These are phyloP conservation scores for Phytophthora citricola DNA, from an alignment of 352 stramenopile species.

Conservation along the genomic window DNA sequence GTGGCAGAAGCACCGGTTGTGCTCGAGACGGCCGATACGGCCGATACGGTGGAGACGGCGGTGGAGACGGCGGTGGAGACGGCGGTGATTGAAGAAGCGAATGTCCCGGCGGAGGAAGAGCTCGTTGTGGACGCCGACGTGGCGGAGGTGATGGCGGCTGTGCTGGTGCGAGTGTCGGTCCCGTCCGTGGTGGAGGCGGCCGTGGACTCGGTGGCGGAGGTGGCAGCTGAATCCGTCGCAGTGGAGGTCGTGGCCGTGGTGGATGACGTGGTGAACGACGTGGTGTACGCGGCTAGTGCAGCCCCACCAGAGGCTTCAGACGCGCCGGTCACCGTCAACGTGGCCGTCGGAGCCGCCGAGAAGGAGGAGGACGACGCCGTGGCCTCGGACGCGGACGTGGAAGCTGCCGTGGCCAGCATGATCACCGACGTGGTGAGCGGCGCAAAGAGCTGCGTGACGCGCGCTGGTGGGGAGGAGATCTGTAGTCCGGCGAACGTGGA, in stretches of 20 bases:
- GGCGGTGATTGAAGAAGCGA: neutral
- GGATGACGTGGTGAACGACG: neutral
- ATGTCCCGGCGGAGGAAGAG: neutral
- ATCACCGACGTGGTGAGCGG: too few species aligned
- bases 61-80: neutral
- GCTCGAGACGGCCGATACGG: too few species aligned
- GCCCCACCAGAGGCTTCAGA: too few species aligned
- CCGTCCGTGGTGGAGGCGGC: neutral
- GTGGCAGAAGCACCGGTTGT: neutral
- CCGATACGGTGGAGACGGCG: too few species aligned
- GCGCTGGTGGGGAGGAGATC: too few species aligned
- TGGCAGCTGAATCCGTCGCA: neutral
- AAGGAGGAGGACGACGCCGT: too few species aligned
- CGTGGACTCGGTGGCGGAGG: neutral
- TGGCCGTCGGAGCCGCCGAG: too few species aligned
- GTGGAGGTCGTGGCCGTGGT: neutral
- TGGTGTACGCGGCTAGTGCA: neutral
- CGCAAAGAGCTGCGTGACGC: too few species aligned
- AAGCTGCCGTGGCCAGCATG: too few species aligned
- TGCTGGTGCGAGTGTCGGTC: neutral
- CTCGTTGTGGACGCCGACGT: slow-evolving; percentile 1
- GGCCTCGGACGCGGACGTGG: too few species aligned
- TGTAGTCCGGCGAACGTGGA: too few species aligned
- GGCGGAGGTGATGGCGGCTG: neutral
- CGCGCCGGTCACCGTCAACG: too few species aligned